These are phyloP conservation scores for Phenoliferia sp. DNA, from an alignment of 1,284 basidiomycete genomes.

Conservation along the genomic window DNA sequence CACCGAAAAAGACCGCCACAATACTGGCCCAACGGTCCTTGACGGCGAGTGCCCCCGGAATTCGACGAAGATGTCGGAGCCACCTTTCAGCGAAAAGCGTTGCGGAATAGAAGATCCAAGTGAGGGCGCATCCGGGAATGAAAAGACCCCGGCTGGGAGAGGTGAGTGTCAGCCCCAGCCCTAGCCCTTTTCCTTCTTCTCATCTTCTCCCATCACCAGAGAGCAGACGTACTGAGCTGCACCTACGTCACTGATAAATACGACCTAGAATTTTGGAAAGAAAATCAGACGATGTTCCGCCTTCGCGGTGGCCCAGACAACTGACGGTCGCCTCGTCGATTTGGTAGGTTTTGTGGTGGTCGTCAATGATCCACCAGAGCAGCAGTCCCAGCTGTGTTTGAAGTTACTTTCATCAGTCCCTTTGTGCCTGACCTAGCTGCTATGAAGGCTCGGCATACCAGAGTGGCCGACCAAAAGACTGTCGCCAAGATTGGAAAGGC, in stretches of 20 bases:
- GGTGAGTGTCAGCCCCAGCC: too few species aligned
- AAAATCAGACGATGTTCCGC: background rate
- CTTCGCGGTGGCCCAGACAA: background rate
- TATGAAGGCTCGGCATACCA: too few species aligned
- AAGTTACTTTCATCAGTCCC: too few species aligned
- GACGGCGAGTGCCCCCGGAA: slow-evolving; percentile 45
- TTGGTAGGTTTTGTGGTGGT: slow-evolving; percentile 13
- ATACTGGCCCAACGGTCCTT: slow-evolving; percentile 39
- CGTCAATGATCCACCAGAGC: slow-evolving; percentile 23
- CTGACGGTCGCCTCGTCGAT: slow-evolving; percentile 14
- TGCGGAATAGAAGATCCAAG: slow-evolving; percentile 41
- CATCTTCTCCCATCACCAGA: background rate
- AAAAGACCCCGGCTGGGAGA: slow-evolving; percentile 39
- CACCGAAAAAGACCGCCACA: slow-evolving; percentile 46
- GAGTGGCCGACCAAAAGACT: too few species aligned
- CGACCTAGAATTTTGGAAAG: background rate
- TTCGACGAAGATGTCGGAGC: slow-evolving; percentile 48
- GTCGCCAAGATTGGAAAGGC: too few species aligned
- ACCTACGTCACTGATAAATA: slow-evolving; percentile 25
- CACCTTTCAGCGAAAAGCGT: slow-evolving; percentile 48
- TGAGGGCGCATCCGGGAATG: slow-evolving; percentile 41
- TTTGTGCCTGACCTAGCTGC: too few species aligned
- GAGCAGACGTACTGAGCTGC: background rate
- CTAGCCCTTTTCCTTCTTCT: background rate
- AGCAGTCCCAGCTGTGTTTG: slow-evolving; percentile 25